Evolutionary conservation across 352 stramenopile species (phyloP), one percentile per base, ranked within the genome.

Genomic region (Phytophthora agathidicida): DNA sequence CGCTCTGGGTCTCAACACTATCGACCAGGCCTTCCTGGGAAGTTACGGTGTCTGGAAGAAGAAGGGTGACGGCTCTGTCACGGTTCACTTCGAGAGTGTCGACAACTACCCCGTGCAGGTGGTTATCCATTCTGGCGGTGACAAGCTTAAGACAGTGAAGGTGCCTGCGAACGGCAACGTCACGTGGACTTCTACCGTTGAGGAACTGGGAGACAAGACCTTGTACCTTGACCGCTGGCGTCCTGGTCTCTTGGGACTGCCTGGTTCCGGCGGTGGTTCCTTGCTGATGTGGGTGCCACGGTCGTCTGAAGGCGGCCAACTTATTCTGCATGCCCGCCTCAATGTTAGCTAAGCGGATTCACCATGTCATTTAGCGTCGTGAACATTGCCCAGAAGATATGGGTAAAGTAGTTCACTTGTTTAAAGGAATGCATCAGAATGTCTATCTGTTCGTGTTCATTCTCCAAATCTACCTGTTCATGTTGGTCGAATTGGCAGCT

Each of bases 11-110:
- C 38, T 88, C 0, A 71, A 39, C 7, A 74, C 64, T 0, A 26
- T 83, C 2, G 53, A 77, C 24, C 43, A 77, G 13, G 77, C 75
- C 2, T 88, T 88, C 35, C 24, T 58, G 11, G 60, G 61, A 31
- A 80, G 64, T 22, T 66, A 71, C n/a, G 75, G 75, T 14, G 30
- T 59, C 5, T 86, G 75, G 75, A 80, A 60, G 14, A 78, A 71
- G 36, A 50, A 63, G 28, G 71, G 72, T 13, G 49, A 77, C 20
- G 71, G 74, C 6, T 24, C 61, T 3, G 66, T 68, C 6, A 65
- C 24, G 2, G 11, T 75, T 23, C 13, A 32, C 13, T 71, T 75
- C 14, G 61, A 62, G 36, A 75, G 66, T 16, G 35, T 68, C 24
- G 66, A 75, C 42, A 43, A 19, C 0, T 41, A 52, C 6, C 35